A percentile compares a stretch with the other conserved stretches of the same genome.
phyloP scores from a whole-genome alignment of 345 rosid species.

The Populus pruinosa region DNA sequence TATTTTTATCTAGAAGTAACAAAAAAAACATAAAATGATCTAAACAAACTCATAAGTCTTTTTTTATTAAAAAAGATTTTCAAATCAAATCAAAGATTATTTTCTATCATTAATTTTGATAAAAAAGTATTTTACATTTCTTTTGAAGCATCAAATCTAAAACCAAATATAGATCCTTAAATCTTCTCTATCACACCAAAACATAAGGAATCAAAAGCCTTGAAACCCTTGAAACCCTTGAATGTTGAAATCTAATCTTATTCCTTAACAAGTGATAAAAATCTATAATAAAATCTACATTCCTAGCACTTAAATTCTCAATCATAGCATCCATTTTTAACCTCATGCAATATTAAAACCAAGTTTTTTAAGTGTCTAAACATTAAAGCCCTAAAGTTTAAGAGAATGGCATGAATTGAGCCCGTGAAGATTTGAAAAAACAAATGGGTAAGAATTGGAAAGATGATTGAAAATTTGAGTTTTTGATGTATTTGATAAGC shows the following conservation, averaged over 20 bases:
- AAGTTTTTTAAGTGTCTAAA: constrained; percentile 36
- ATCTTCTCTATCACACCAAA: too few relatives aligned
- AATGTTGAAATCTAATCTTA: constrained; percentile 41
- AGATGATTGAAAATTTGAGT: neutral
- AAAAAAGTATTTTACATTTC: too few relatives aligned
- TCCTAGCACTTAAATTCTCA: constrained; percentile 32
- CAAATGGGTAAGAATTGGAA: neutral
- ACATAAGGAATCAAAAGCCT: too few relatives aligned
- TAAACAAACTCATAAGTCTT: neutral
- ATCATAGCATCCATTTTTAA: constrained; percentile 48
- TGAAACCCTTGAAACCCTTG: neutral
- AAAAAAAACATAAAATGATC: neutral
- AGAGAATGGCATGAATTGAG: constrained; percentile 37
- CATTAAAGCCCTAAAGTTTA: constrained; percentile 31
- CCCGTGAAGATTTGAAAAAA: neutral
- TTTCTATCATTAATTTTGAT: too few relatives aligned
- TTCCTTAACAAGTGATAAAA: constrained; percentile 53
- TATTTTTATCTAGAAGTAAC: neutral
- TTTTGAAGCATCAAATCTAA: too few relatives aligned
- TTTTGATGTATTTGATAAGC: constrained; percentile 8
- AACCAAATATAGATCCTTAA: too few relatives aligned
- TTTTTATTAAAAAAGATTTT: too few relatives aligned
- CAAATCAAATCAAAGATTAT: too few relatives aligned
- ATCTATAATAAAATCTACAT: constrained; percentile 41
- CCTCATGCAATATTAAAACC: constrained; percentile 32